Conservation (phyloP, 2,329 filamentous ascomycete genomes). For the Zasmidium cellare region DNA sequence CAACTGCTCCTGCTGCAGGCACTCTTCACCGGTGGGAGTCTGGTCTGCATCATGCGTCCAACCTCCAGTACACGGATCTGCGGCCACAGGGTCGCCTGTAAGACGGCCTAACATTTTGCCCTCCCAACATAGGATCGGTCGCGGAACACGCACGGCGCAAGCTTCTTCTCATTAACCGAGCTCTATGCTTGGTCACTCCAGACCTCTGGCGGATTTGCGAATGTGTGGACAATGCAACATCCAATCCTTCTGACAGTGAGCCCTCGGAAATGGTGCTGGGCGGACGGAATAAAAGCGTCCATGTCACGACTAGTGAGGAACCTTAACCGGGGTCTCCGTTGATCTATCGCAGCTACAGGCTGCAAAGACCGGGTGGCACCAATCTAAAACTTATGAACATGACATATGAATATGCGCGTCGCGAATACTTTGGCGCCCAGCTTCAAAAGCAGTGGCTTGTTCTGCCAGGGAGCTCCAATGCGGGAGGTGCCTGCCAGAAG, state of each 20-base stretch:
- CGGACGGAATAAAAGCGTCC: neutral
- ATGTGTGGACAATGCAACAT: neutral
- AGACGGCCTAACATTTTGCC: neutral
- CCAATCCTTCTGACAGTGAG: neutral
- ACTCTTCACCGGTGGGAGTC: conserved; percentile 1
- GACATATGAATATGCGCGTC: neutral
- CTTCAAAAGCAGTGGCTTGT: neutral
- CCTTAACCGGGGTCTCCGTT: neutral
- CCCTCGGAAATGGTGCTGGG: neutral
- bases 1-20: neutral
- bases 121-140: neutral
- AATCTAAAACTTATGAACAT: too few relatives aligned
- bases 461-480: neutral
- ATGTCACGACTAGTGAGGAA: neutral
- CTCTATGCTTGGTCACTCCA: too few relatives aligned
- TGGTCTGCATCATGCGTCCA: neutral
- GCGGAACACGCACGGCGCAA: neutral
- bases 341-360: neutral
- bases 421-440: neutral
- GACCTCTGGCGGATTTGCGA: neutral
- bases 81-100: neutral
- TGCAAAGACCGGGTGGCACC: neutral
- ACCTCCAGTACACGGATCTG: neutral
- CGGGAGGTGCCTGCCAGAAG: neutral
- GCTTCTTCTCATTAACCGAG: neutral